Evolutionary conservation across 305 asterid species (phyloP), one percentile per base, ranked within the genome.

Genomic region (Salvia sclarea): DNA sequence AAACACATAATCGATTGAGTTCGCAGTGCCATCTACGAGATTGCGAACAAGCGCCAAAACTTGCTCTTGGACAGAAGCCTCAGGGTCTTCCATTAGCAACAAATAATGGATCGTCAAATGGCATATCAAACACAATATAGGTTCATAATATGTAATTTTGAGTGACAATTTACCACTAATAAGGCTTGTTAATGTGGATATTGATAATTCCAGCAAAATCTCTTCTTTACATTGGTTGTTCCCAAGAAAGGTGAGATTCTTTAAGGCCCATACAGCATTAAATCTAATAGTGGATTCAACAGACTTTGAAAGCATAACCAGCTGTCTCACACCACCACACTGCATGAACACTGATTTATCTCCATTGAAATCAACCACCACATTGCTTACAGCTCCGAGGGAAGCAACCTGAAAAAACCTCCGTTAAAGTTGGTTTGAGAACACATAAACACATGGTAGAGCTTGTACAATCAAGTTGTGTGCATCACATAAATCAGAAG

Each of bases 41-140:
- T 91, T 94, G 71, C 96, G 76, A 68, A 83, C 77, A 74, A 94
- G 78, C 72, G 91, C 90, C 78, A 91, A 75, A 71, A 88, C 93
- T 82, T 94, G 96, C 84, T 83, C 96, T 80, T 91, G 96, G 68
- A 89, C 96, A 49, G 87, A 79, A 72, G 85, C 83, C 77, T 89
- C 97, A 13, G 91, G 87, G 73, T 94, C 98, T 91, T 86, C 79
- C 67, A 71, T 64, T 56, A 70, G 24, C 66, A 72, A 60, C 28
- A 68, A 73, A 58, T 33, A 70, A 40, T 47, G 72, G 65, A 68
- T 14, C 12, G 68, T 76, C 58, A 81, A 25, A 82, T 38, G 37
- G 30, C 60, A 67, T 38, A 54, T 44, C 64, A 68, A 71, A 52
- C 56, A 44, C 10, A 59, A 31, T 35, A 44, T 50, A 47, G 65